Evolutionary conservation across 2,329 filamentous ascomycete genomes (phyloP), one percentile per base, ranked within the genome.

Genomic region (Aspergillus sclerotialis): DNA sequence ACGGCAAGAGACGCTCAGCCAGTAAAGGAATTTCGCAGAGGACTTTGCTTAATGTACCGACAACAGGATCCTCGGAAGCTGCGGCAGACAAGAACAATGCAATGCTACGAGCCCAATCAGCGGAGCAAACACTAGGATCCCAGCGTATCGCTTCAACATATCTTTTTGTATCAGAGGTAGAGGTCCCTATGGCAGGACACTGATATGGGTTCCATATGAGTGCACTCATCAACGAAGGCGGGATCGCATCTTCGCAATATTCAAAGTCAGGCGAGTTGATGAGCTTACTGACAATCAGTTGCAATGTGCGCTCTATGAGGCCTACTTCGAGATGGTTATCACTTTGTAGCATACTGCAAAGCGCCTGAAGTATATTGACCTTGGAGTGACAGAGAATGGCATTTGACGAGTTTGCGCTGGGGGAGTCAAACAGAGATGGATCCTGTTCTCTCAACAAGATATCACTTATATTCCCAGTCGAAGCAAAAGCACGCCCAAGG

Each of bases 401-500:
- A 11, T 40, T 29, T 2, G 16, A 19, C 3, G 40, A 43, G 24
- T 25, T 37, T 7, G 27, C 31, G 5, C 33, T 28, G 4, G 35
- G 33, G 11, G 19, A 13, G 14, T 49, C 30, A 18, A 60, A 56
- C 1, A 60, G 31, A 2, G 34, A 38, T 13, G 48, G 40, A 15
- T 58, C 53, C 28, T 65, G 61, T 33, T 69, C 61, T 37, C 70
- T 46, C 53, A 68, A 30, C 62, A 70, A 35, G 63, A 60, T 48
- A 60, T 70, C 43, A 58, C 63, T 48, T 68, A 79, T 45, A 35
- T 77, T 69, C 2, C 88, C 88, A 17, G 79, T 84, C 11, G 84
- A 75, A 25, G 82, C 80, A 60, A 89, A 96, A 0, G 86, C 81
- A 53, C 87, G 77, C 6, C 93, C 92, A 28, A 96, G 69, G 2